These are phyloP conservation scores for Penicillium sp. DNA, from an alignment of 2,329 filamentous ascomycete species.

Conservation along the genomic window DNA sequence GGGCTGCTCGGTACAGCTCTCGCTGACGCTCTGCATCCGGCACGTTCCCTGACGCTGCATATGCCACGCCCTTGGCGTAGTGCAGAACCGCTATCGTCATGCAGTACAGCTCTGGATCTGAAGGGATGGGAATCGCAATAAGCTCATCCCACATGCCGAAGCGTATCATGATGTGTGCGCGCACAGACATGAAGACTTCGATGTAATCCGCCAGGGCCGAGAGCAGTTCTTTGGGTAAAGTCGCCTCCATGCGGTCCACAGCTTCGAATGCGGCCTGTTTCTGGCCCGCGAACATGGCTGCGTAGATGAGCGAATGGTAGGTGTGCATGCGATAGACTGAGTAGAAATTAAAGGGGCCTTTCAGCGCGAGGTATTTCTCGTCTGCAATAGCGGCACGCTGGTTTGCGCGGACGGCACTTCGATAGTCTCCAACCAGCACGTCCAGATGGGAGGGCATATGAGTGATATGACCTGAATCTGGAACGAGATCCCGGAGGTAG, in stretches of 20 bases:
- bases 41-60: slow-evolving; percentile 59
- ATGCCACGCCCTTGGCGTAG: slow-evolving; percentile 68
- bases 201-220: slow-evolving; percentile 79
- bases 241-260: slow-evolving; percentile 58
- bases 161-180: slow-evolving; percentile 68
- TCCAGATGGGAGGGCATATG: slow-evolving; percentile 81
- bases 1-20: slow-evolving; percentile 52
- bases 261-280: slow-evolving; percentile 63
- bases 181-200: slow-evolving; percentile 68
- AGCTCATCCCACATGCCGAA: slow-evolving; percentile 73
- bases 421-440: slow-evolving; percentile 70
- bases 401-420: slow-evolving; percentile 66
- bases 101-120: slow-evolving; percentile 63
- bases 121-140: slow-evolving; percentile 56
- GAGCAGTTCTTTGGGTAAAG: slow-evolving; percentile 64
- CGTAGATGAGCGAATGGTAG: slow-evolving; percentile 73
- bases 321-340: slow-evolving; percentile 73
- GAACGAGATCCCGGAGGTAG: slow-evolving; percentile 61
- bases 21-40: slow-evolving; percentile 56
- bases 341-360: slow-evolving; percentile 69
- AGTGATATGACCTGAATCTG: slow-evolving; percentile 68
- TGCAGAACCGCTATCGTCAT: slow-evolving; percentile 67
- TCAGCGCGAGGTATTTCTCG: slow-evolving; percentile 60
- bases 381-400: slow-evolving; percentile 66
- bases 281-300: slow-evolving; percentile 74